Base-by-base conservation (phyloP, 1,139 yeast genomes). In the Oligophagozyma castellii region DNA sequence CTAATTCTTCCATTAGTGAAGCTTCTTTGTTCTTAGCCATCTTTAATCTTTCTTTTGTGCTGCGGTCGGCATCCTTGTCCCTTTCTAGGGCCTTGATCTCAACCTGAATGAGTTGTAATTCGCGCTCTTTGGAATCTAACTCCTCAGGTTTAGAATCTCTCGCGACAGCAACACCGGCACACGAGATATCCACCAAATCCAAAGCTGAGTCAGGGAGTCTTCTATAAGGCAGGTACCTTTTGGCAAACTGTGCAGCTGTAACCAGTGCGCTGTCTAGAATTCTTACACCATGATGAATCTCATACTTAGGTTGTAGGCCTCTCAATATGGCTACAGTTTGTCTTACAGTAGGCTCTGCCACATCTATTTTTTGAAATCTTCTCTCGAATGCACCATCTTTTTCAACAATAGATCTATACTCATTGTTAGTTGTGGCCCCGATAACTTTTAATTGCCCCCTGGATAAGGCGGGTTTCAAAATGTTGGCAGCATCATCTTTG, bases 361-460 rank as follows among this genome's bases (percentile, higher is more conserved):
- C 96, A 49, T 86, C 94, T 43, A 92, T 80, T 54, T 83, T 84
- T 59, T 89, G 99, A 70, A 89, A 89, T 55, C 99, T 73, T 67
- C 99, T 79, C 57, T 89, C 99, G 55, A 89, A 86, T 1, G 99
- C 98, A 53, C 95, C 98, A 58, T 89, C 99, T 56, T 89, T 89
- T 48, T 92, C 83, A 37, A 89, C 77, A 50, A 76, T 74, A 53
- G 86, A 77, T 53, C 96, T 71, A 63, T 89, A 89, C 59, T 89
- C 99, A 34, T 78, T 77, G 46, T 83, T 77, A 3, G 98, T 92
- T 13, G 98, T 89, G 24, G 98, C 98, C 60, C 99, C 99, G 52
- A 86, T 86, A 59, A 95, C 93, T 58, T 89, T 95, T 50, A 89
- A 72, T 30, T 78, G 69, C 40, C 98, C 98, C 59, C 98, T 76